These are phyloP conservation scores for Heritiera fomes DNA, from an alignment of 345 rosid species.

Conservation along the genomic window DNA sequence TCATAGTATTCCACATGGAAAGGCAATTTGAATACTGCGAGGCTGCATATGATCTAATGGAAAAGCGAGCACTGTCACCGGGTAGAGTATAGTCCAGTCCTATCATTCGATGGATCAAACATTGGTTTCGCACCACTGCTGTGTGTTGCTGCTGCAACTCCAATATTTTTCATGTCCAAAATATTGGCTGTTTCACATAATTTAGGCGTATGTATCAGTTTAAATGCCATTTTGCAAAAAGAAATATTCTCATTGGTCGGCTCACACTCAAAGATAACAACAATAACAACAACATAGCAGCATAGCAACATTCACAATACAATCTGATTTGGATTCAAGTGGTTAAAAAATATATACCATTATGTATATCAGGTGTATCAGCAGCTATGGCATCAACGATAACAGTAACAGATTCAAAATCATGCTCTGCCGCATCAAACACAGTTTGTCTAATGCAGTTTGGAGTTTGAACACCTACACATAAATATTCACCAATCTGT, in stretches of 20 bases:
- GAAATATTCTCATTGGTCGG: not conserved
- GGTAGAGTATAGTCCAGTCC: not conserved
- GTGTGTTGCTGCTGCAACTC: slow-evolving; percentile 55
- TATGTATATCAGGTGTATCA: slow-evolving; percentile 72
- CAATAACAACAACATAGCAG: not conserved
- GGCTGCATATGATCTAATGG: not conserved
- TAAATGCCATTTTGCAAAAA: not conserved
- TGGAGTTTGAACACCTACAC: slow-evolving; percentile 80
- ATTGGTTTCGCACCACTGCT: slow-evolving; percentile 56
- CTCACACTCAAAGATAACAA: not conserved
- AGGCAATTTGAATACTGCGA: not conserved
- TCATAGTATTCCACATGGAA: not conserved
- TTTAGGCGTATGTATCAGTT: not conserved
- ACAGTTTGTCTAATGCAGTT: slow-evolving; percentile 83
- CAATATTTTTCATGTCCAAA: slow-evolving; percentile 74
- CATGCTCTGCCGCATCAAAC: slow-evolving; percentile 78
- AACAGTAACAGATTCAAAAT: slow-evolving; percentile 57
- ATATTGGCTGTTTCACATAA: slow-evolving; percentile 55
- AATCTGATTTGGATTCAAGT: not conserved
- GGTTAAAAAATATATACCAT: slow-evolving; percentile 37
- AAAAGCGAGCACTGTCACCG: not conserved
- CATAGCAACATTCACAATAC: not conserved
- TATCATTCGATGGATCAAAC: slow-evolving; percentile 21
- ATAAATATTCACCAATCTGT: not conserved
- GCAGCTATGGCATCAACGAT: slow-evolving; percentile 92